Conservation (phyloP, 2,329 filamentous ascomycete species). For the Fusarium avenaceum region DNA sequence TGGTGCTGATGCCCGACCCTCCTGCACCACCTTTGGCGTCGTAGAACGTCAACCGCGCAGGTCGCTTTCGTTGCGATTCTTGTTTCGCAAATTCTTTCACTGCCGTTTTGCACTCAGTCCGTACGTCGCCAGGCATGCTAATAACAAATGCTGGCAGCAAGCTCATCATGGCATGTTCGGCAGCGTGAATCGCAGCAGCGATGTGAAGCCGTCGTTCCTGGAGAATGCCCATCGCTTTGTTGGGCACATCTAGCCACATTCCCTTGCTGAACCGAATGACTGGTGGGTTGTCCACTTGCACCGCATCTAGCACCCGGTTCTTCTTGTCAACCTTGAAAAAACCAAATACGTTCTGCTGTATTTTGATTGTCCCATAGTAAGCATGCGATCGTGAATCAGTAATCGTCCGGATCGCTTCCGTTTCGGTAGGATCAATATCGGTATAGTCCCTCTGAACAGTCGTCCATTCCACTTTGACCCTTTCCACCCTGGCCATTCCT, state of each 20-base stretch:
- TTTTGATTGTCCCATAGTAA: conserved; percentile 88
- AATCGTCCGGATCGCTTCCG: conserved; percentile 85
- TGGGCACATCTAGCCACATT: conserved; percentile 95
- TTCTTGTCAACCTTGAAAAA: conserved; percentile 97
- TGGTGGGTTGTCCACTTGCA: conserved; percentile 93
- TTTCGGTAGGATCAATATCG: conserved; percentile 93
- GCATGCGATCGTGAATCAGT: conserved; percentile 73
- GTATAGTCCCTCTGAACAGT: conserved; percentile 94
- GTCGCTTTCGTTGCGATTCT: conserved; percentile 81
- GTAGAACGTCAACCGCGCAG: conserved; percentile 92
- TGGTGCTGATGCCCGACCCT: conserved; percentile 88
- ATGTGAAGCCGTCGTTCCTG: conserved; percentile 79
- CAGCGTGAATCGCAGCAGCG: conserved; percentile 92
- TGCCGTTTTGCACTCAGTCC: conserved; percentile 92
- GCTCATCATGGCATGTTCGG: conserved; percentile 89
- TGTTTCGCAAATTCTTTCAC: conserved; percentile 86
- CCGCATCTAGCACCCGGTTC: conserved; percentile 87
- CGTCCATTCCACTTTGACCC: conserved; percentile 93
- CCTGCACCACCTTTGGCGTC: conserved; percentile 90
- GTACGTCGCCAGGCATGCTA: conserved; percentile 88
- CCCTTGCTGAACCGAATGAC: conserved; percentile 88
- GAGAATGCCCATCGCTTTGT: conserved; percentile 82
- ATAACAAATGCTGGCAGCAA: conserved; percentile 93
- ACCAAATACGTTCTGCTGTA: conserved; percentile 90
- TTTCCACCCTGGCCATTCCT: conserved; percentile 87